These are phyloP conservation scores for Trametes cubensis DNA, from an alignment of 768 basidiomycete species.

Conservation along the genomic window DNA sequence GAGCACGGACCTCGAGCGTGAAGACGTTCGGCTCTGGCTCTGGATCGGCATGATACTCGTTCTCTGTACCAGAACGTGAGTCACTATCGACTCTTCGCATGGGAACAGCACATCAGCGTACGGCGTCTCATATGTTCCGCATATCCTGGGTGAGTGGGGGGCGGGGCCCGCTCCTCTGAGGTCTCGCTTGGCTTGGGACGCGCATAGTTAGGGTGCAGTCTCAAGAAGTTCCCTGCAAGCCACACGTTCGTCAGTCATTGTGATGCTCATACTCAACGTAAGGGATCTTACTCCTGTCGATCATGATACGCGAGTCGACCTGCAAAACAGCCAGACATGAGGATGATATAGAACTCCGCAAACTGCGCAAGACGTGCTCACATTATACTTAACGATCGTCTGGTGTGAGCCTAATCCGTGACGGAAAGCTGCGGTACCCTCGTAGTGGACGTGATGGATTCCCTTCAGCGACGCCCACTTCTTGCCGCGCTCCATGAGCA, in stretches of 20 bases:
- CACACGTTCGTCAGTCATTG: too few species aligned
- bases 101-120: too few species aligned
- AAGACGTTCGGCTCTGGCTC: conserved; percentile 8
- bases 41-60: not conserved
- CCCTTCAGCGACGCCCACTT: conserved; percentile 60
- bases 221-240: conserved; percentile 48
- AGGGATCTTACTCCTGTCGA: conserved; percentile 48
- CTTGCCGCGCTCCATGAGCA: conserved; percentile 49
- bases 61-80: not conserved
- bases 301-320: conserved; percentile 64
- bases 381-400: conserved; percentile 50
- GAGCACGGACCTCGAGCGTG: conserved; percentile 16
- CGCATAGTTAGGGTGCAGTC: conserved; percentile 40
- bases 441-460: conserved; percentile 40
- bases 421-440: conserved; percentile 49
- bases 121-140: too few species aligned
- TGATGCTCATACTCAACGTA: too few species aligned
- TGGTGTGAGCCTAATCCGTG: conserved; percentile 4
- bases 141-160: too few species aligned
- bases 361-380: conserved; percentile 25
- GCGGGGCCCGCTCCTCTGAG: too few species aligned
- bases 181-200: conserved; percentile 12
- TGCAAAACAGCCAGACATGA: conserved; percentile 22
- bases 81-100: too few species aligned
- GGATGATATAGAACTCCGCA: not conserved